Evolutionary conservation across 805 yeast genomes (phyloP), one percentile per base, ranked within the genome.

Genomic region (Cyberlindnera euphorbiiphila): DNA sequence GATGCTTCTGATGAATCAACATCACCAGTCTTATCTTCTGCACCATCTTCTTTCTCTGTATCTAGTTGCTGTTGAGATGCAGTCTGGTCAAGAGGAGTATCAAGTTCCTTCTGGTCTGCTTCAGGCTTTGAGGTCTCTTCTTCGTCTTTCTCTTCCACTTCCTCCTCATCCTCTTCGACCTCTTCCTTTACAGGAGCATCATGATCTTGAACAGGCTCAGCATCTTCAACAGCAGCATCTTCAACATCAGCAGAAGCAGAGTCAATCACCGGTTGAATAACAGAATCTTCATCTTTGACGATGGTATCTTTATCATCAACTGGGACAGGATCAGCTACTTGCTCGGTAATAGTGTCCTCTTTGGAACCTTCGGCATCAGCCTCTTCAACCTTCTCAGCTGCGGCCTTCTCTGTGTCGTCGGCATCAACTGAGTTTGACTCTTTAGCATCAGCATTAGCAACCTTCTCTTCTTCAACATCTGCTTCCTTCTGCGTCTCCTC

Each of bases 161-260:
- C 17, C 20, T 20, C 17, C 29, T 39, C 34, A 25, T 25, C 39
- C n/a, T 34, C 36, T 7, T 26, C 29, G 7, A n/a, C 25, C 13
- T n/a, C n/a, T n/a, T n/a, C n/a, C n/a, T n/a, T n/a, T n/a, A n/a
- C n/a, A n/a, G n/a, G n/a, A n/a, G n/a, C n/a, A n/a, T n/a, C n/a
- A n/a, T n/a, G n/a, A n/a, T n/a, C n/a, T n/a, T n/a, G n/a, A n/a
- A n/a, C 33, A 20, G 25, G 20, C 13, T 13, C 33, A 19, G 11
- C 18, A 15, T 6, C 34, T 17, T 30, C 15, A 26, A 10, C 13
- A 29, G 29, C 17, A 14, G 25, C n/a, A n/a, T n/a, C n/a, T n/a
- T n/a, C n/a, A n/a, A n/a, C n/a, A n/a, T n/a, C n/a, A n/a, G n/a
- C n/a, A n/a, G n/a, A n/a, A n/a, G n/a, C n/a, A n/a, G n/a, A n/a